These are phyloP conservation scores for Solanum pennellii DNA, from an alignment of 257 asterid species.

Conservation along the genomic window DNA sequence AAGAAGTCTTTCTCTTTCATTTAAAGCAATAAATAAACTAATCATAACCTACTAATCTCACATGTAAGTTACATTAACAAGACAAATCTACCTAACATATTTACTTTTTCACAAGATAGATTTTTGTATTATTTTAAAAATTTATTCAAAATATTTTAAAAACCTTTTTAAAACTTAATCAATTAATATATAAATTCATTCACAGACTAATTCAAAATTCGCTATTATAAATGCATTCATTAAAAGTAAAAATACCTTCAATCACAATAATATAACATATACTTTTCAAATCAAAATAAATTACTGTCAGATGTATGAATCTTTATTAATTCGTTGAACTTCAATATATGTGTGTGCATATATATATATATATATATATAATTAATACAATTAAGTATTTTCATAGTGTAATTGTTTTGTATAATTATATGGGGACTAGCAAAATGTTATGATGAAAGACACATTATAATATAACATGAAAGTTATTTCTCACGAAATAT, in stretches of 20 bases:
- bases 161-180: not conserved
- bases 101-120: not conserved
- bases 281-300: not conserved
- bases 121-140: not conserved
- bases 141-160: not conserved
- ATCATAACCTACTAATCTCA: not conserved
- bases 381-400: not conserved
- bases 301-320: fast-evolving
- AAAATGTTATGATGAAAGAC: not conserved
- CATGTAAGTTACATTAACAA: not conserved
- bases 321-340: too few relatives aligned
- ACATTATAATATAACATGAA: not conserved
- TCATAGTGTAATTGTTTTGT: not conserved
- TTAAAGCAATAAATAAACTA: not conserved
- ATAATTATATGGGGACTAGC: fast-evolving
- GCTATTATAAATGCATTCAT: not conserved
- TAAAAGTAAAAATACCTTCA: not conserved
- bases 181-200: not conserved
- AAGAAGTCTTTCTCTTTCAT: not conserved
- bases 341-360: not conserved
- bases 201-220: not conserved
- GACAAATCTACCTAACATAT: not conserved
- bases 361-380: too few relatives aligned
- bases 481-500: not conserved
- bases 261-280: not conserved